Evolutionary conservation across 306 rosid genomes (phyloP), one percentile per base, ranked within the genome.

Genomic region (Quercus parvula): DNA sequence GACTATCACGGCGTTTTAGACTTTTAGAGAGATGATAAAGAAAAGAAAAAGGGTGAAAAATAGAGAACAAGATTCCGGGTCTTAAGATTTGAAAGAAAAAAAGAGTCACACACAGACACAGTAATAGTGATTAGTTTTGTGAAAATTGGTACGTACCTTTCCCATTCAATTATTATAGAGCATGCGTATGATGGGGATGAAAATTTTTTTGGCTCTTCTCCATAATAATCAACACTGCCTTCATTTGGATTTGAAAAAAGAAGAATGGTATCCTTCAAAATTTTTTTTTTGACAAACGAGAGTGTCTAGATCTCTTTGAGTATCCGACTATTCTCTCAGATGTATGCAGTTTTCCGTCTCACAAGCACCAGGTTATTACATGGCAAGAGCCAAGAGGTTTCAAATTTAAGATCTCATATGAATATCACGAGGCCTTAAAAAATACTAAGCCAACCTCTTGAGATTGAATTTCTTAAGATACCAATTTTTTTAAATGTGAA

Each of bases 1-100:
- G 90, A 75, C 68, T 75, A 91, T 93, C 92, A 82, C 93, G 93
- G 89, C 74, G 82, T 83, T 80, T 84, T 77, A 74, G 82, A 77
- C 88, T 86, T 88, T 55, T 76, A 81, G 81, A 63, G 35, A 72
- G 73, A 59, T 51, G 74, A 69, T 31, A 77, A 73, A 82, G 20
- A 77, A 57, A 38, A 59, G 33, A 49, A 49, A 49, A 49, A 52
- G 24, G 55, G 56, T 70, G 27, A 57, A 25, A 67, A 59, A 58
- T 22, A 69, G 59, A 83, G 59, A 75, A 83, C 87, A 85, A 78
- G 84, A 85, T 88, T 85, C 89, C 83, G 58, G 78, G 78, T 46
- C 78, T 83, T 84, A 77, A 63, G 78, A 87, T 44, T 49, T 49
- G 44, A 20, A 0, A 76, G 57, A 57, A 79, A 70, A 38, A 61